Evolutionary conservation across 306 rosid species (phyloP).

Genomic region (Cicer arietinum): DNA sequence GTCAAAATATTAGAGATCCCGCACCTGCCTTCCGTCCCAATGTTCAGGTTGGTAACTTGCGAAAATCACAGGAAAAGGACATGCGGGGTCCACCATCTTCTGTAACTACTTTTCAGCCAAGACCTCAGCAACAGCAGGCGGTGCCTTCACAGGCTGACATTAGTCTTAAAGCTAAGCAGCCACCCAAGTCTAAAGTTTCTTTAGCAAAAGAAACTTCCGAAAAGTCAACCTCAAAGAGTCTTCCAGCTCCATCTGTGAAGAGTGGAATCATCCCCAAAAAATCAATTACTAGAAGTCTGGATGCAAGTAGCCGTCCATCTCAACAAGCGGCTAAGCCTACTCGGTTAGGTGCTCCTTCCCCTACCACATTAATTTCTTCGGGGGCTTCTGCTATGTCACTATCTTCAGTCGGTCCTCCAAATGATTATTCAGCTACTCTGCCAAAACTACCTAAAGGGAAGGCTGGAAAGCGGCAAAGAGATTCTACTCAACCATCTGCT

Average conservation of each 20-base stretch:
- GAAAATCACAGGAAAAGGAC: constrained; percentile 59
- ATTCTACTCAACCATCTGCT: constrained; percentile 53
- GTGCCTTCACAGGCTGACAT: constrained; percentile 53
- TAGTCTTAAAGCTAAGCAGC: constrained; percentile 52
- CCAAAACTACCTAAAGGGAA: constrained; percentile 53
- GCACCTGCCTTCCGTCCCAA: constrained; percentile 48
- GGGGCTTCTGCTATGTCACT: constrained; percentile 34
- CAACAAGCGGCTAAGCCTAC: constrained; percentile 54
- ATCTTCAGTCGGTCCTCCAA: constrained; percentile 54
- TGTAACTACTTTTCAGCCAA: constrained; percentile 51
- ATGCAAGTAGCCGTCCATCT: constrained; percentile 52
- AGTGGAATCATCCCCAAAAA: constrained; percentile 67
- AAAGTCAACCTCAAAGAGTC: constrained; percentile 63
- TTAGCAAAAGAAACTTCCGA: constrained; percentile 56
- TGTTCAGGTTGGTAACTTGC: constrained; percentile 50
- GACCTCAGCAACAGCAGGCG: constrained; percentile 49
- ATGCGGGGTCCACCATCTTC: constrained; percentile 56
- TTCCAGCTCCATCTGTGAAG: constrained; percentile 80
- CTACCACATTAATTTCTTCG: constrained; percentile 41
- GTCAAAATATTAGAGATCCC: constrained; percentile 59
- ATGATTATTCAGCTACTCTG: constrained; percentile 50
- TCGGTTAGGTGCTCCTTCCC: constrained; percentile 52
- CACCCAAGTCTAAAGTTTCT: constrained; percentile 48
- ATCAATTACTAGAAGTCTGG: constrained; percentile 51
- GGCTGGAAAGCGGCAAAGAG: constrained; percentile 53